Evolutionary conservation across 495 filamentous ascomycete genomes (phyloP).

Genomic region (Xylaria scruposa): DNA sequence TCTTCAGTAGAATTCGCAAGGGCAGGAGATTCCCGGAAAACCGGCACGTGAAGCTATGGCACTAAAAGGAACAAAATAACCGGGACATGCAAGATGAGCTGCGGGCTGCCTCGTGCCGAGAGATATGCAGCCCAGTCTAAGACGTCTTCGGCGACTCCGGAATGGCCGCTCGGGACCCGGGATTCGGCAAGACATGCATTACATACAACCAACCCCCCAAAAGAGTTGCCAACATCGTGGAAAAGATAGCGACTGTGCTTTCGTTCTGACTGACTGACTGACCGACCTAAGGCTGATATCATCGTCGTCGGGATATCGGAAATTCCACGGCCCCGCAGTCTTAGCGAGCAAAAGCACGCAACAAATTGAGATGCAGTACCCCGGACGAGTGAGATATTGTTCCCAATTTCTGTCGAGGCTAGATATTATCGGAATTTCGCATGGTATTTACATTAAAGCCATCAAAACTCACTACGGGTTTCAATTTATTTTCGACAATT

Average conservation of each 20-base stretch:
- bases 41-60: conserved; percentile 22
- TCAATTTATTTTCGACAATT: neutral
- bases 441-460: neutral
- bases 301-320: neutral
- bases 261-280: no score
- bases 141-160: conserved; percentile 19
- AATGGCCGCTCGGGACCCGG: conserved; percentile 8
- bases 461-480: no score
- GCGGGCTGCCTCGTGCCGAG: conserved; percentile 15
- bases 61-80: conserved; percentile 18
- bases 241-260: neutral
- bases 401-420: neutral
- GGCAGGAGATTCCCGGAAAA: conserved; percentile 15
- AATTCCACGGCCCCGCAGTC: neutral
- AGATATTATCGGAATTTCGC: neutral
- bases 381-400: neutral
- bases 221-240: neutral
- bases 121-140: conserved; percentile 18
- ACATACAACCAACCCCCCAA: neutral
- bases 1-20: neutral
- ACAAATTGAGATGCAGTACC: neutral
- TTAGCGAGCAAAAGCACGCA: neutral
- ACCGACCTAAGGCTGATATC: neutral
- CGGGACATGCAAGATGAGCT: conserved; percentile 18
- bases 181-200: conserved; percentile 10